A percentile compares a stretch with the other conserved stretches of the same genome.
Evolutionary conservation across 108 stramenopile species (phyloP).

Genomic region (Nitzschia putrida): DNA sequence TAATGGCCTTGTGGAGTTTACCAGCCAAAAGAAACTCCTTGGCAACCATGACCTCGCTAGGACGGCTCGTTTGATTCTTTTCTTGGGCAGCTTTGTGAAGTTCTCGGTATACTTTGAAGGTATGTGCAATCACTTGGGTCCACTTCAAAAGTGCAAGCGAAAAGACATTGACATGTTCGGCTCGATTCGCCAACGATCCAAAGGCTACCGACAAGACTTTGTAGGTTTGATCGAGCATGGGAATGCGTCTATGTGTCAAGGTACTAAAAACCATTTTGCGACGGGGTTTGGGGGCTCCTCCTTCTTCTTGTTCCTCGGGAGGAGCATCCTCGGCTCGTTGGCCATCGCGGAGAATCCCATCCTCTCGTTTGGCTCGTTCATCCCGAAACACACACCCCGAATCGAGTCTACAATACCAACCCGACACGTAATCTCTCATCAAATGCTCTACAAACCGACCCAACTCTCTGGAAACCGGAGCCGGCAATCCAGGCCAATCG

Average conservation of each 20-base stretch:
- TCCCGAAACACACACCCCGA: conserved; percentile 20
- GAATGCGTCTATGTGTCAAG: conserved; percentile 41
- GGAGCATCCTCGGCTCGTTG: neutral
- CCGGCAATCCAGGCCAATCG: conserved; percentile 75
- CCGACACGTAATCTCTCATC: conserved; percentile 71
- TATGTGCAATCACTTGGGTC: conserved; percentile 67
- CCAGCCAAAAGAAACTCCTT: conserved; percentile 77
- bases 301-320: neutral
- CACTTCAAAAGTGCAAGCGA: conserved; percentile 70
- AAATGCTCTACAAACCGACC: conserved; percentile 73
- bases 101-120: conserved; percentile 66
- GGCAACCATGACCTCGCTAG: conserved; percentile 70
- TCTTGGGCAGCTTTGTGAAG: conserved; percentile 53
- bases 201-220: conserved; percentile 63
- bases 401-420: conserved; percentile 39
- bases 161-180: conserved; percentile 78
- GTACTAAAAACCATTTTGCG: conserved; percentile 43
- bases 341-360: conserved; percentile 34
- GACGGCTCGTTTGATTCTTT: conserved; percentile 17
- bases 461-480: conserved; percentile 53
- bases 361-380: conserved; percentile 37
- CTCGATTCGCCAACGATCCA: conserved; percentile 70
- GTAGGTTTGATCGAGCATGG: conserved; percentile 68
- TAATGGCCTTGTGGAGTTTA: conserved; percentile 73
- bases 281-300: neutral